Evolutionary conservation across 2,329 filamentous ascomycete genomes (phyloP), one percentile per base, ranked within the genome.

Genomic region (Phialophora chinensis): DNA sequence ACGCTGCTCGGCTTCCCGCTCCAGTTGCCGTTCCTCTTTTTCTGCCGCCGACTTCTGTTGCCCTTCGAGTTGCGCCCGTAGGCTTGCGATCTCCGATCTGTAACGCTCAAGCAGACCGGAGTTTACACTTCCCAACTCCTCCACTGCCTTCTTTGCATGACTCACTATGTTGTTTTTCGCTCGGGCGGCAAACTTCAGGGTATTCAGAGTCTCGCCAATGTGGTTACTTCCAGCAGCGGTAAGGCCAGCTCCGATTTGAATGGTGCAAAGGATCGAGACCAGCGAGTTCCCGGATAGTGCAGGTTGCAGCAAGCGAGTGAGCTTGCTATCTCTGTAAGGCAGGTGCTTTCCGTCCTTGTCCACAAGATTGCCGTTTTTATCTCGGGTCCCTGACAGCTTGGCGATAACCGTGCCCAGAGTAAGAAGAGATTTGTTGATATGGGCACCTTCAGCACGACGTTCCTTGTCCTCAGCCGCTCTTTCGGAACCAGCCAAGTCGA

Each of bases 131-230:
- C 90, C 90, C 27, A 94, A 83, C 2, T 94, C 93, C 77, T 98
- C 95, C 72, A 96, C 92, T 6, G 94, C 94, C 75, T 89, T 91
- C 84, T 97, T 98, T 38, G 95, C 95, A 79, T 98, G 93, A 73
- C 93, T 97, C 75, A 98, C 90, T 74, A 99, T 97, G 76, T 91
- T 99, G 79, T 99, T 99, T 84, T 97, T 97, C 53, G 95, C 95
- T 73, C 95, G 87, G 11, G 93, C 95, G 1, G 95, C 95, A 76
- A 99, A 99, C 74, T 98, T 99, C 68, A 99, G 83, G 0, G 95
- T 99, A 77, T 97, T 99, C 63, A 99, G 81, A 0, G 94, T 98
- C 79, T 99, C 95, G 20, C 87, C 86, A 0, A 91, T 92, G 74
- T 97, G 92, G 25, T 85, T 91, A 72, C 87, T 90, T 23, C 89